These are phyloP conservation scores for Tillandsia fasciculata DNA, from an alignment of 176 grass and related monocot species.

Conservation along the genomic window DNA sequence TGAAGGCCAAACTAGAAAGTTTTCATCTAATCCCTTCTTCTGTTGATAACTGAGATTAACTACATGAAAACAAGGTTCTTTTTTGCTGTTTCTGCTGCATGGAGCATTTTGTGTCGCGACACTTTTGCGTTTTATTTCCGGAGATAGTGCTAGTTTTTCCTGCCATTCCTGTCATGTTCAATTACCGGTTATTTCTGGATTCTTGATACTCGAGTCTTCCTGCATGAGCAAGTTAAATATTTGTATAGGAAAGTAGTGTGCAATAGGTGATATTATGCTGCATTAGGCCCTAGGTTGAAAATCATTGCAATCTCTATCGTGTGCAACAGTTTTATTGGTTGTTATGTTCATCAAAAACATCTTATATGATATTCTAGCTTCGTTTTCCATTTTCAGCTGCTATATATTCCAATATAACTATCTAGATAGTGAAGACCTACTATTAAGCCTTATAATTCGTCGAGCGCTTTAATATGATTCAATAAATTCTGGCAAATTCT, in stretches of 20 bases:
- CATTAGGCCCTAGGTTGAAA: background rate
- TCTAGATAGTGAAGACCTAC: too few species aligned
- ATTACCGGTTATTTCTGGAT: too few species aligned
- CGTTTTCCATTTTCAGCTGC: background rate
- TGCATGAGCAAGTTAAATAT: background rate
- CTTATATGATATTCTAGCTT: background rate
- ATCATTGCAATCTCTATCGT: background rate
- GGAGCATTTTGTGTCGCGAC: too few species aligned
- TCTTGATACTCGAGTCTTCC: too few species aligned
- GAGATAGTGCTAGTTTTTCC: too few species aligned
- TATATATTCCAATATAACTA: background rate
- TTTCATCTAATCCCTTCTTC: too few species aligned
- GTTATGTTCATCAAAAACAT: background rate
- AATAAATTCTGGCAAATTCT: background rate
- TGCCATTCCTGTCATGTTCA: too few species aligned
- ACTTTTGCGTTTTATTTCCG: too few species aligned
- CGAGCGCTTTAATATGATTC: background rate
- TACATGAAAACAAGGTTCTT: too few species aligned
- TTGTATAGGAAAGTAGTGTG: background rate
- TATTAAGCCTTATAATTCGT: background rate
- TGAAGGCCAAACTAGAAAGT: too few species aligned
- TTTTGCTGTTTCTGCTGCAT: too few species aligned
- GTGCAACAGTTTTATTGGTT: background rate
- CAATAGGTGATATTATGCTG: background rate
- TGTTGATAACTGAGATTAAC: too few species aligned